phyloP scores from a whole-genome alignment of 2,329 filamentous ascomycete genomes.

The Thelonectria rubi region DNA sequence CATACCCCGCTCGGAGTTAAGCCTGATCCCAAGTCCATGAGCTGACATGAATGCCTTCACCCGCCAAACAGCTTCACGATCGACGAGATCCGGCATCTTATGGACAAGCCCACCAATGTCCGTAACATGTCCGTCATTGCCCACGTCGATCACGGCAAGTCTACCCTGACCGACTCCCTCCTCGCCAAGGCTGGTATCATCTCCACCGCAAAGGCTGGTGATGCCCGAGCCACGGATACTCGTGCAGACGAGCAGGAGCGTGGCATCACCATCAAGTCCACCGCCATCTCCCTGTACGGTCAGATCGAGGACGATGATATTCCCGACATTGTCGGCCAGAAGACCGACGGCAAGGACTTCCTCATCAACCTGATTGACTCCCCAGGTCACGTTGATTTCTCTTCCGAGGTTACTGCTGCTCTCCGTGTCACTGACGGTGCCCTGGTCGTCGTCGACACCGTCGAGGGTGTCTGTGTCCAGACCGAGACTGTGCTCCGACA shows the following conservation, averaged over 20 bases:
- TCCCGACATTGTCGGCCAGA: slow-evolving; percentile 91
- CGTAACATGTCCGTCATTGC: slow-evolving; percentile 99
- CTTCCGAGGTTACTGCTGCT: slow-evolving; percentile 98
- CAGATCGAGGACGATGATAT: slow-evolving; percentile 85
- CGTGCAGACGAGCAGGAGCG: slow-evolving; percentile 98
- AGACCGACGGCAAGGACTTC: slow-evolving; percentile 93
- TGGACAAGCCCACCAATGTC: slow-evolving; percentile 82
- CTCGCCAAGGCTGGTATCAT: slow-evolving; percentile 99
- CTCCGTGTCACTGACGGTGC: slow-evolving; percentile 99
- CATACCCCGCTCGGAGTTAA: slow-evolving; percentile 54
- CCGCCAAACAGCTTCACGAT: slow-evolving; percentile 84
- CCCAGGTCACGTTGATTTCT: slow-evolving; percentile 99
- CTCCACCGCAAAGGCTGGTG: slow-evolving; percentile 95
- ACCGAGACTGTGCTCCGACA: slow-evolving; percentile 99
- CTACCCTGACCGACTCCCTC: slow-evolving; percentile 98
- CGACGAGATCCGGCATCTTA: slow-evolving; percentile 84
- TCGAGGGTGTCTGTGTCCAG: slow-evolving; percentile 99
- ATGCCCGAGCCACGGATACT: slow-evolving; percentile 95
- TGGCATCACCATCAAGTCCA: slow-evolving; percentile 99
- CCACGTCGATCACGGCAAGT: slow-evolving; percentile 99
- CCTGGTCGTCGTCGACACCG: slow-evolving; percentile 98
- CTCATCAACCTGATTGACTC: slow-evolving; percentile 99
- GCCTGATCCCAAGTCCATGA: slow-evolving; percentile 37
- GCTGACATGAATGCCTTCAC: slow-evolving; percentile 59
- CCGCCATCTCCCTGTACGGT: slow-evolving; percentile 97